Evolutionary conservation across 1,139 yeast species (phyloP).

Genomic region (Geotrichum bryndzae): DNA sequence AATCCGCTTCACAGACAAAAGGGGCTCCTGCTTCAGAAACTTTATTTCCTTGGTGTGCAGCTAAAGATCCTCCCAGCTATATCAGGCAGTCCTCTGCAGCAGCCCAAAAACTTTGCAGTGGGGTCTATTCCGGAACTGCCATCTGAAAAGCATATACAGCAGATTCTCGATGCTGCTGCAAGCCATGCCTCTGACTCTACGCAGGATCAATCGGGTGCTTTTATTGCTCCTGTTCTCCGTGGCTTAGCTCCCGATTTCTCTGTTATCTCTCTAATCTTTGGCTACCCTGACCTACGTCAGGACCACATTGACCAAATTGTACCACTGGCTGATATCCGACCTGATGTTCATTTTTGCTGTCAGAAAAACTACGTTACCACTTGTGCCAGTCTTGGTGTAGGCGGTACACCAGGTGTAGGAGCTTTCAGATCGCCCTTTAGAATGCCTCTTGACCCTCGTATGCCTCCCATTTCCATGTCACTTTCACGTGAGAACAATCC

Average conservation of each 20-base stretch:
- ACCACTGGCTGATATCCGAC: background rate
- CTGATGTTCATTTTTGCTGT: slow-evolving; percentile 68
- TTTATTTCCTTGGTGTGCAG: slow-evolving; percentile 30
- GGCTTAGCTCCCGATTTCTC: slow-evolving; percentile 55
- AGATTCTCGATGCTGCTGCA: slow-evolving; percentile 47
- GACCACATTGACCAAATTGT: slow-evolving; percentile 2
- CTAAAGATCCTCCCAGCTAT: slow-evolving; percentile 19
- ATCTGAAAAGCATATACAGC: slow-evolving; percentile 39
- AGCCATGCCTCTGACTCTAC: slow-evolving; percentile 34
- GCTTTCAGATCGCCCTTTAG: slow-evolving; percentile 70
- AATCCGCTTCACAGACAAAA: slow-evolving; percentile 61
- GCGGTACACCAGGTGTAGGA: background rate
- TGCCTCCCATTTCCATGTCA: slow-evolving; percentile 80
- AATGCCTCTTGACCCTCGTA: slow-evolving; percentile 49
- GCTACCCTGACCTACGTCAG: slow-evolving; percentile 51
- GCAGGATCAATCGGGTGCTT: slow-evolving; percentile 80
- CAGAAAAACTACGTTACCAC: slow-evolving; percentile 60
- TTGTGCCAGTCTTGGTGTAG: slow-evolving; percentile 2
- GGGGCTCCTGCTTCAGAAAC: slow-evolving; percentile 52
- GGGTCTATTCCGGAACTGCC: slow-evolving; percentile 43
- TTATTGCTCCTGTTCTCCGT: slow-evolving; percentile 80
- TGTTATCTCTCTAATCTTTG: slow-evolving; percentile 74
- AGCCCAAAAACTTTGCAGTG: slow-evolving; percentile 38
- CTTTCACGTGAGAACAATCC: slow-evolving; percentile 45
- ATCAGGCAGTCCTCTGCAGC: slow-evolving; percentile 8